Evolutionary conservation across 176 grass and related monocot species (phyloP).

Genomic region (Guadua angustifolia): DNA sequence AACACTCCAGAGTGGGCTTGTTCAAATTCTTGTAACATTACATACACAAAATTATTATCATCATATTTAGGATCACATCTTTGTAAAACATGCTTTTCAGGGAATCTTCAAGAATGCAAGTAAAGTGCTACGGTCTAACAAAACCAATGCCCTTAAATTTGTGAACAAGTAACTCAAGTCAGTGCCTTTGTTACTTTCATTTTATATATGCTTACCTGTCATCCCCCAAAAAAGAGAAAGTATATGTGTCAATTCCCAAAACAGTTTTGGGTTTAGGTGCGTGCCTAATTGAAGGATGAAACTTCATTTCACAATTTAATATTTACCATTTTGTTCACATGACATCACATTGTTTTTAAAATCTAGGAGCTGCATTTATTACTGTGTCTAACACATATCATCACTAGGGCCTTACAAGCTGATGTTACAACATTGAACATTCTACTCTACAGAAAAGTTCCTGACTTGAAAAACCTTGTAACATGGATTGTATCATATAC

Average conservation of each 20-base stretch:
- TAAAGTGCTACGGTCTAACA: background rate
- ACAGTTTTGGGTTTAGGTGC: background rate
- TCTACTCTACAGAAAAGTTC: background rate
- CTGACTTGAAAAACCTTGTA: slow-evolving; percentile 20
- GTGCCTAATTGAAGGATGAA: background rate
- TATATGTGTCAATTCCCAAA: background rate
- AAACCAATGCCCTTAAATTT: slow-evolving; percentile 11
- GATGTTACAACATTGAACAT: slow-evolving; percentile 4
- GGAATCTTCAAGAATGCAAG: slow-evolving; percentile 26
- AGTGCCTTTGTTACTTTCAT: background rate
- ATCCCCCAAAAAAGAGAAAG: background rate
- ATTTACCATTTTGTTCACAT: background rate
- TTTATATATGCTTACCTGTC: background rate
- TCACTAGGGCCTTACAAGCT: background rate
- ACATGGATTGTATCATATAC: background rate
- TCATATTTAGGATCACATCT: slow-evolving; percentile 31
- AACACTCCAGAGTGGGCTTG: background rate
- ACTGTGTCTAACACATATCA: background rate
- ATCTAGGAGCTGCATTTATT: background rate
- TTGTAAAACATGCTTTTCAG: slow-evolving; percentile 37
- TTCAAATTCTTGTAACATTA: slow-evolving; percentile 35
- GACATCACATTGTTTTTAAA: background rate
- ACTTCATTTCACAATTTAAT: slow-evolving; percentile 21
- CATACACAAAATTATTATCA: slow-evolving; percentile 20
- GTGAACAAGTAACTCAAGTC: slow-evolving; percentile 9